Base-by-base conservation (phyloP, 345 rosid genomes). In the Iberis pinnata region DNA sequence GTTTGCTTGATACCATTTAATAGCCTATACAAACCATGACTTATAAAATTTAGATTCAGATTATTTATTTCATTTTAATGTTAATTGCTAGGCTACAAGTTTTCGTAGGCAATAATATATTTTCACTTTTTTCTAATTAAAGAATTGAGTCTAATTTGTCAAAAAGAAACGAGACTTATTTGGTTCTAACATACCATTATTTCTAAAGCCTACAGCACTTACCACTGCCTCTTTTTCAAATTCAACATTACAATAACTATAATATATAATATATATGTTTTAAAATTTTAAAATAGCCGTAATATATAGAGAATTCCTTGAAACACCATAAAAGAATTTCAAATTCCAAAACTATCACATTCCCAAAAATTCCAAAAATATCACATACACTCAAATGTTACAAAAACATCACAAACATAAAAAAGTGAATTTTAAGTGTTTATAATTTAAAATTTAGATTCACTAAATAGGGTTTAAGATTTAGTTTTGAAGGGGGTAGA, bases 131-230 rank as follows among this genome's bases (percentile, higher is more conserved):
- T 25, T 32, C 31, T 40, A 12, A 12, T 40, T 40, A 12, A 12
- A 20, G 13, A 48, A 10, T 10, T 22, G 15, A 43, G 45, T 43
- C 58, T 41, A 57, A 50, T 27, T 65, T 17, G 31, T 47, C 67
- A 48, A 68, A 60, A 60, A 40, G 56, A 47, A 52, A 51, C 13
- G 43, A 56, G 49, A 49, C 54, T 56, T 58, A 37, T 47, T 16
- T 53, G 25, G 61, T 49, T 49, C 14, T 40, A 47, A 41, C 16
- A 9, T 41, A 41, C 38, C 27, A 56, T 16, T 56, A 40, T 56
- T 15, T 56, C 51, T 47, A 48, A 47, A 64, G 68, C 15, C 43
- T 53, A 62, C 6, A 53, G 55, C 54, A 54, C 48, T 54, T 12
- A 19, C 61, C 37, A 24, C 14, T 32, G 12, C 38, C 14, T 49